Base-by-base conservation (phyloP, 2,329 filamentous ascomycete genomes). In the Scedosporium dehoogii region DNA sequence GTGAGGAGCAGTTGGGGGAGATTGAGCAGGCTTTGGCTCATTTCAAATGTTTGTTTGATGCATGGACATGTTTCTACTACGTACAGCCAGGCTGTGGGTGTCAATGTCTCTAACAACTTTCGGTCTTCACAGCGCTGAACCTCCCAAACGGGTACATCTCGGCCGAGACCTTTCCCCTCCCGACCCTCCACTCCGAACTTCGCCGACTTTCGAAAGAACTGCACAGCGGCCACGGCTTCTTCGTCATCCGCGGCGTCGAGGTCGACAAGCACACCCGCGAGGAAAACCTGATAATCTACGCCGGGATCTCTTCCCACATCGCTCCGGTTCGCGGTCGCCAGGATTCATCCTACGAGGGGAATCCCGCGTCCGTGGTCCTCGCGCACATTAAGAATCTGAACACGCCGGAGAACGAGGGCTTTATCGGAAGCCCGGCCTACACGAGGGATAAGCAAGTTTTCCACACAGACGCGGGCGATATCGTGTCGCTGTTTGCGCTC, bases 371-470 rank as follows among this genome's bases (percentile, higher is more conserved):
- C 55, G 79, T 83, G 0, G 76, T 82, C 6, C 68, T 84, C 1
- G 74, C 77, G 6, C 85, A 87, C 66, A 85, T 87, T 71, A 88
- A 84, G 69, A 85, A 89, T 65, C 74, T 89, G 6, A 76, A 72
- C 1, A 21, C 21, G 9, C 56, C 18, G 9, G 27, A n/a, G 1
- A 41, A 51, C 23, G 55, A 60, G 41, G 44, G 21, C 14, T 53
- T 59, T 16, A 64, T 64, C 25, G 64, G 62, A 2, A 69, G 57
- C n/a, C 64, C 64, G 3, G 62, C 64, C 6, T 64, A 65, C 23
- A 63, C 64, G 14, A 46, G 60, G 6, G 64, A 65, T 41, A 83
- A 81, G 67, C 82, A 82, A 70, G 76, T 79, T 10, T 85, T 85
- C 66, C 85, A 87, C 67, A 86, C 81, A 0, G 83, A 86, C 67